phyloP scores from a whole-genome alignment of 306 rosid genomes.

The Lupinus albus region DNA sequence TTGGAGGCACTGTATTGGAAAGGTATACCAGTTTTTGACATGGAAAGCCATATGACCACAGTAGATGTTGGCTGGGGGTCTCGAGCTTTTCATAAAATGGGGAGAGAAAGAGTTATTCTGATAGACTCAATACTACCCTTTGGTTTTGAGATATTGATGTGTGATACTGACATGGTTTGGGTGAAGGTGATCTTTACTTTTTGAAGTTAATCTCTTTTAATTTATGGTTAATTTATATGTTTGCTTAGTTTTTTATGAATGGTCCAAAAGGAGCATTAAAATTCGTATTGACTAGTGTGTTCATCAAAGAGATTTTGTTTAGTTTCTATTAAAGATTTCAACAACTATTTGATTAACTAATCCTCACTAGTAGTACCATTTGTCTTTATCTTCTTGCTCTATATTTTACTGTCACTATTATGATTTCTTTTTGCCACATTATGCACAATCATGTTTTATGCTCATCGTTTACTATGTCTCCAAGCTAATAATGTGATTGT shows the following conservation, averaged over 20 bases:
- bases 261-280: conserved; percentile 14
- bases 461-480: conserved; percentile 21
- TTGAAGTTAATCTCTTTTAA: conserved; percentile 5
- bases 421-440: conserved; percentile 15
- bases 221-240: conserved; percentile 14
- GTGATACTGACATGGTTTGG: conserved; percentile 98
- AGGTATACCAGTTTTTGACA: conserved; percentile 93
- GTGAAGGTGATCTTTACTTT: conserved; percentile 62
- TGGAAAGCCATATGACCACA: conserved; percentile 96
- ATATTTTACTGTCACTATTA: no score
- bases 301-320: conserved; percentile 4
- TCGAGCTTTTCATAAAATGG: conserved; percentile 91
- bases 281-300: conserved; percentile 7
- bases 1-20: conserved; percentile 94
- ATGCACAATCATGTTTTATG: not conserved
- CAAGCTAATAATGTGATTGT: conserved; percentile 26
- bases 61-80: conserved; percentile 94
- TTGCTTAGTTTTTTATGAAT: conserved; percentile 21
- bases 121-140: conserved; percentile 79
- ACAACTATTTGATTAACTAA: conserved; percentile 3
- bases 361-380: not conserved
- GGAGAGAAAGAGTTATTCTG: conserved; percentile 87
- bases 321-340: conserved; percentile 20
- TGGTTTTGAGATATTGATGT: conserved; percentile 85
- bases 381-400: conserved; percentile 19